Conservation (phyloP, 2,329 filamentous ascomycete genomes). For the Nothopassalora personata region DNA sequence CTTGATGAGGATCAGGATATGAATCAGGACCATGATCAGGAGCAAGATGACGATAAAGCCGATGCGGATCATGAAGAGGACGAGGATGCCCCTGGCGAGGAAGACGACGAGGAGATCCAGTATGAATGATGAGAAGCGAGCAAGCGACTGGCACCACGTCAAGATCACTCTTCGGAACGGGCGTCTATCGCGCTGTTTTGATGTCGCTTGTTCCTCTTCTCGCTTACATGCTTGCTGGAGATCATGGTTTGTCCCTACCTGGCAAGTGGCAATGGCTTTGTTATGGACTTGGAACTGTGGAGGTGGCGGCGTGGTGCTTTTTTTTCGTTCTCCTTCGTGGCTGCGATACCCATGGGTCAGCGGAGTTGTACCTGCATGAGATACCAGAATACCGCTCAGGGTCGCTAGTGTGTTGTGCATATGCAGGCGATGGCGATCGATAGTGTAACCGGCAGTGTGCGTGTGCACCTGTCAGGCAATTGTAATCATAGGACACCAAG, state of each 20-base stretch:
- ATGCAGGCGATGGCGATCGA: background rate
- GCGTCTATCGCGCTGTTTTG: background rate
- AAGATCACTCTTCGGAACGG: background rate
- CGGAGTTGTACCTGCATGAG: background rate
- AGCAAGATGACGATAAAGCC: conserved; percentile 12
- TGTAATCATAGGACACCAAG: background rate
- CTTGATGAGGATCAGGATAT: conserved; percentile 2
- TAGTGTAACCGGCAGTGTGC: background rate
- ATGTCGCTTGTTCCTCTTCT: background rate
- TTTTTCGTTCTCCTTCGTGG: background rate
- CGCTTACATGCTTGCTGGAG: background rate
- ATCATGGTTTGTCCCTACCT: background rate
- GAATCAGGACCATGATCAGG: background rate
- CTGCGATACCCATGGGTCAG: background rate
- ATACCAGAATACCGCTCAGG: background rate
- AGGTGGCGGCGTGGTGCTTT: background rate
- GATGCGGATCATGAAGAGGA: conserved; percentile 22
- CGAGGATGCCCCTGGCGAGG: conserved; percentile 22
- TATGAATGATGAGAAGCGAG: conserved; percentile 20
- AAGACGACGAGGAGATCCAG: conserved; percentile 28
- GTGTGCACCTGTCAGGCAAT: background rate
- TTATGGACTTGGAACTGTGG: background rate
- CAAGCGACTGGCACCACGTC: too few species aligned
- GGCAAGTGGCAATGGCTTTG: too few species aligned
- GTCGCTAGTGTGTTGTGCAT: background rate